phyloP scores from a whole-genome alignment of 768 basidiomycete genomes.

The Boletus vinaceobasis region DNA sequence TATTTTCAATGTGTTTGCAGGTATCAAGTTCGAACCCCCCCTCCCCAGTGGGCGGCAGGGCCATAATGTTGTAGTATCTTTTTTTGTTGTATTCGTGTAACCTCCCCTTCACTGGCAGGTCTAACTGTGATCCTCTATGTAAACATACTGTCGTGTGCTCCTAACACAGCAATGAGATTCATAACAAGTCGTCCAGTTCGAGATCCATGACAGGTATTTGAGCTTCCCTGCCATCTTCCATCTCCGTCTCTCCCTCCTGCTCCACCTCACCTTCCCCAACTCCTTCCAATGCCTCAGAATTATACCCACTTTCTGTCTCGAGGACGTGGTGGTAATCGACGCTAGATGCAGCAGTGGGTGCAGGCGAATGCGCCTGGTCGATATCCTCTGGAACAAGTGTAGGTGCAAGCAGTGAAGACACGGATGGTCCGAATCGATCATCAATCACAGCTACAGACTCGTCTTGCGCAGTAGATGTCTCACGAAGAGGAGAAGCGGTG shows the following conservation, averaged over 20 bases:
- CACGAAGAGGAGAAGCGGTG: slow-evolving; percentile 25
- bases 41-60: slow-evolving; percentile 38
- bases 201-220: slow-evolving; percentile 29
- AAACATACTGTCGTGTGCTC: background rate
- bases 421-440: slow-evolving; percentile 24
- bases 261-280: slow-evolving; percentile 26
- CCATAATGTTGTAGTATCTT: slow-evolving; percentile 2
- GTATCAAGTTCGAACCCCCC: slow-evolving; percentile 43
- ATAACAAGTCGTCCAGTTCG: slow-evolving; percentile 24
- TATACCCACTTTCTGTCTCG: slow-evolving; percentile 54
- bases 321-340: slow-evolving; percentile 38
- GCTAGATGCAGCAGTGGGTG: slow-evolving; percentile 49
- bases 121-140: background rate
- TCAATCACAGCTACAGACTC: slow-evolving; percentile 21
- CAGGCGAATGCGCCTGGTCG: slow-evolving; percentile 45
- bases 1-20: slow-evolving; percentile 26
- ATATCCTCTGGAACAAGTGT: slow-evolving; percentile 25
- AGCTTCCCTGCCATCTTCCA: slow-evolving; percentile 19
- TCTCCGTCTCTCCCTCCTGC: slow-evolving; percentile 23
- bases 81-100: background rate
- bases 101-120: background rate
- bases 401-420: slow-evolving; percentile 26
- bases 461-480: slow-evolving; percentile 32
- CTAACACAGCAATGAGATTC: slow-evolving; percentile 4
- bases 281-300: slow-evolving; percentile 43